A percentile compares a stretch with the other conserved stretches of the same genome.
Conservation (phyloP, 2,329 filamentous ascomycete genomes). For the Aureobasidium subglaciale region DNA sequence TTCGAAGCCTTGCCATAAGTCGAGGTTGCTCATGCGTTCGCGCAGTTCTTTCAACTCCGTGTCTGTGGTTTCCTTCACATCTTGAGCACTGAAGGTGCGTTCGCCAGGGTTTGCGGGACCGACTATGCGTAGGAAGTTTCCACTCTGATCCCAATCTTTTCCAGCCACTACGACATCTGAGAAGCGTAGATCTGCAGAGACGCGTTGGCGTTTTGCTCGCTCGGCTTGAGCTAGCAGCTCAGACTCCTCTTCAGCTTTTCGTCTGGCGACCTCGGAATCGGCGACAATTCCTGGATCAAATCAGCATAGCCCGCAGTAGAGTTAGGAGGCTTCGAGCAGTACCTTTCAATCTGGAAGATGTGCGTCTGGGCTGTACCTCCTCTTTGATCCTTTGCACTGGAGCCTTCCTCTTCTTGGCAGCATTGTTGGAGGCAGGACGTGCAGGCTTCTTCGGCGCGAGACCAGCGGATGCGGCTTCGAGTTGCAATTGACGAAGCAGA, state of each 20-base stretch:
- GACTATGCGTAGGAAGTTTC: conserved; percentile 61
- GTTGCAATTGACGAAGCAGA: conserved; percentile 68
- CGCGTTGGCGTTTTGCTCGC: conserved; percentile 54
- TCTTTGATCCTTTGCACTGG: conserved; percentile 51
- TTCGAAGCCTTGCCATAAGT: conserved; percentile 75
- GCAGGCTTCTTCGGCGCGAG: conserved; percentile 49
- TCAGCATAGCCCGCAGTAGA: too few relatives aligned
- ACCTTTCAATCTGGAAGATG: too few relatives aligned
- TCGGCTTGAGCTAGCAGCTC: conserved; percentile 51
- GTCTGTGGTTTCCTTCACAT: conserved; percentile 72
- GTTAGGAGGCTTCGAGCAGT: too few relatives aligned
- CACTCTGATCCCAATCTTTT: conserved; percentile 62
- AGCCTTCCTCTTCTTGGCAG: conserved; percentile 40
- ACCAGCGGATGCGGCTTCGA: conserved; percentile 61
- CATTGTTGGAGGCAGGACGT: conserved; percentile 38
- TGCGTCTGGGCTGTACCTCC: conserved; percentile 48
- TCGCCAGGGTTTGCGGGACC: conserved; percentile 71
- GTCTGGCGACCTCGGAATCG: conserved; percentile 60
- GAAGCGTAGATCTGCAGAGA: conserved; percentile 63
- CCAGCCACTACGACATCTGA: conserved; percentile 74
- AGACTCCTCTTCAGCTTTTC: conserved; percentile 60
- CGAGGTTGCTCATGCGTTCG: conserved; percentile 67
- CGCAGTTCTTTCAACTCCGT: conserved; percentile 66
- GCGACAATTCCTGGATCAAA: conserved; percentile 60
- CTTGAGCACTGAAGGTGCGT: conserved; percentile 77